Conservation (phyloP, 495 filamentous ascomycete species). For the Cercophora samala region DNA sequence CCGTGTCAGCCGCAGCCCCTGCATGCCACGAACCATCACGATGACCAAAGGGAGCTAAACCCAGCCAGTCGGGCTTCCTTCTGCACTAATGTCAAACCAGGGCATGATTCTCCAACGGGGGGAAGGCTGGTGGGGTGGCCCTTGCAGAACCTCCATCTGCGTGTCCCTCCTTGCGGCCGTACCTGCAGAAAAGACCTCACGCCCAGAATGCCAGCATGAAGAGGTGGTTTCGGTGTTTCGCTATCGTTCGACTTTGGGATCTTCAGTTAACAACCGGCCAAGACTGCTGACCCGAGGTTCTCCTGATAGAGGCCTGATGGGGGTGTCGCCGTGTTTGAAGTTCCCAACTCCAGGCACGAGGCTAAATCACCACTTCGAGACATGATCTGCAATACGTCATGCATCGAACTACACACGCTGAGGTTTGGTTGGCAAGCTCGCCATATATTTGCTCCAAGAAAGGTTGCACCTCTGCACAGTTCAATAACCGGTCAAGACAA, state of each 20-base stretch:
- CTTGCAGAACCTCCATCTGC: background rate
- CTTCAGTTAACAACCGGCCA: background rate
- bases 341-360: background rate
- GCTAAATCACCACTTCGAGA: constrained; percentile 2
- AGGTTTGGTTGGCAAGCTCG: constrained; percentile 1
- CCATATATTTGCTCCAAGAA: background rate
- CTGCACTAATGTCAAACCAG: constrained; percentile 8
- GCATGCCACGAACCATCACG: constrained; percentile 12
- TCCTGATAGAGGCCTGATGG: background rate
- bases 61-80: constrained; percentile 10
- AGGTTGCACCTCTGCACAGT: background rate
- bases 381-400: constrained; percentile 8
- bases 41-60: constrained; percentile 13
- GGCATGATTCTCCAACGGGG: background rate
- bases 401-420: background rate
- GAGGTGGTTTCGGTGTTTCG: background rate
- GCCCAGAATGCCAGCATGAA: background rate
- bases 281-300: background rate
- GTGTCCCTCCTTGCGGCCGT: background rate
- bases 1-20: constrained; percentile 22
- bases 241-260: background rate
- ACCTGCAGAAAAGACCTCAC: background rate
- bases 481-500: background rate
- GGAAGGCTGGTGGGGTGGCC: background rate
- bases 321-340: background rate